Conservation (phyloP, 345 rosid genomes). For the Rhizophora apiculata region DNA sequence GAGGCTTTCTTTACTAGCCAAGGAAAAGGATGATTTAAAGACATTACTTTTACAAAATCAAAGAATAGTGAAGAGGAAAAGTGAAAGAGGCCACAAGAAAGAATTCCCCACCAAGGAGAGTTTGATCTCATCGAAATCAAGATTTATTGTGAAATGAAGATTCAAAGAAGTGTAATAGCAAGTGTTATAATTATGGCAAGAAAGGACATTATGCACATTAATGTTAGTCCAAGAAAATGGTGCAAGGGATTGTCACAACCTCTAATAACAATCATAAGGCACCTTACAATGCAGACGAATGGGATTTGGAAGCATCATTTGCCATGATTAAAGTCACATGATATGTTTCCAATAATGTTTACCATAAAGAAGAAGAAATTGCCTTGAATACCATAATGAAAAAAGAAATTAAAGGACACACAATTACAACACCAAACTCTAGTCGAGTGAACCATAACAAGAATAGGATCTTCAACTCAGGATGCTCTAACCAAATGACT, state of each 20-base stretch:
- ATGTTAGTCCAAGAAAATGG: background rate
- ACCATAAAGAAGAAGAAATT: no score
- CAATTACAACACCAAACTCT: no score
- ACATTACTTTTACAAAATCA: no score
- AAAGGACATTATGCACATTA: background rate
- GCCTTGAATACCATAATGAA: no score
- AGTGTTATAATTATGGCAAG: background rate
- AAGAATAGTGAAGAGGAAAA: background rate
- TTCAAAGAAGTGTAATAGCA: no score
- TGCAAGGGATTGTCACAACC: background rate
- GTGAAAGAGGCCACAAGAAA: background rate
- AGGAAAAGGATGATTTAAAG: no score
- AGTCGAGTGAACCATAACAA: accelerated
- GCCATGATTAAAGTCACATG: background rate
- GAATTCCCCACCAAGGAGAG: background rate
- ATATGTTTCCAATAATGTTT: no score
- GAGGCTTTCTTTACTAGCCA: no score
- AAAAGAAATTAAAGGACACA: background rate
- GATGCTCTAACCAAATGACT: no score
- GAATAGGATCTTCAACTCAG: no score
- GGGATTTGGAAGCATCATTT: background rate
- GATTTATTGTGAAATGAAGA: background rate
- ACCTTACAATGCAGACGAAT: background rate
- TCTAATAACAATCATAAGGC: background rate
- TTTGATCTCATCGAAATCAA: background rate